Base-by-base conservation (phyloP, 345 rosid species). In the Sisymbrium irio region DNA sequence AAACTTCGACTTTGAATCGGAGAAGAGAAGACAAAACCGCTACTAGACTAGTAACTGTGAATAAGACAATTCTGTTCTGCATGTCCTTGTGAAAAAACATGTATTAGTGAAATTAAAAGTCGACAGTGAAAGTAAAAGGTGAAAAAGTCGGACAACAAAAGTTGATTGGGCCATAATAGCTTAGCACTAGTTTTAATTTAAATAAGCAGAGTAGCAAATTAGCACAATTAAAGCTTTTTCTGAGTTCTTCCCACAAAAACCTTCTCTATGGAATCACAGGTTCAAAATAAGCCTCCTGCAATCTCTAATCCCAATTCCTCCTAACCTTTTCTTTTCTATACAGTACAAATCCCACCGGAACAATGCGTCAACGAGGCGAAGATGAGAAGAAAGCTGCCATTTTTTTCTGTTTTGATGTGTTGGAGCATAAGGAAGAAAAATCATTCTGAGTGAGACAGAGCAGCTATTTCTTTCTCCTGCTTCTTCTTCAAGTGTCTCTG, bases 401-500 rank as follows among this genome's bases (percentile, higher is more conserved):
- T 36, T 25, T 22, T 36, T 46, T 66, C 58, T 65, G 68, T 37
- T 28, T 42, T 76, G 70, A 33, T 62, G 69, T 53, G 69, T 53
- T 18, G 51, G 45, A 54, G 73, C 54, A 46, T 28, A 37, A 14
- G 10, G 41, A 60, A 46, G 18, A 51, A 62, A 27, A 42, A 76
- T 84, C 85, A 83, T 71, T 69, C 79, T 42, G 82, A 79, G 71
- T 81, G 72, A 35, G 74, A 67, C 77, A 78, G 40, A 53, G 67
- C 80, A 0, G 84, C 85, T 3, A 89, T 17, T 80, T 92, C 85
- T 73, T 78, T 82, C 15, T 90, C 93, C 72, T 90, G 97, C 85
- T 86, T 83, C 54, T 87, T 85, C 77, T 85, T 89, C 75, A 87
- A 84, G 69, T 90, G 86, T 35, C 79, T 74, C 63, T 86, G 97